Conservation (phyloP, 345 rosid genomes). For the Linum trigynum region DNA sequence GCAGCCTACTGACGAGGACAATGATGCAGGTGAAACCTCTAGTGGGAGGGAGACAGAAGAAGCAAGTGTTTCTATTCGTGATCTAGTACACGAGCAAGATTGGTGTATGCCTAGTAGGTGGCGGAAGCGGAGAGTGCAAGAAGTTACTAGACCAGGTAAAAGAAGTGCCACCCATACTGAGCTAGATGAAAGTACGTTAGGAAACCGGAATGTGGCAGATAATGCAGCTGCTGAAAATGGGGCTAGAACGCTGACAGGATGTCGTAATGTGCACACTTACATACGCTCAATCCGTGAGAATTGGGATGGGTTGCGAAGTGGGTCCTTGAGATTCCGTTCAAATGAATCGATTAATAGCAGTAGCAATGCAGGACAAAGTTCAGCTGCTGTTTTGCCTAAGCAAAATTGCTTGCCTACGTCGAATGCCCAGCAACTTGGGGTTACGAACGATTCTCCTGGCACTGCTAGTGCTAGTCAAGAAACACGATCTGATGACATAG, state of each 20-base stretch:
- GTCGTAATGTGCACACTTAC: constrained; percentile 35
- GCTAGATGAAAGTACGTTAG: constrained; percentile 6
- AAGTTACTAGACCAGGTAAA: neutral
- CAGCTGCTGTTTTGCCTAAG: neutral
- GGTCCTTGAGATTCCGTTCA: constrained; percentile 36
- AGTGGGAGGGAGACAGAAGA: neutral
- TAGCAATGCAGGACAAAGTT: constrained; percentile 5
- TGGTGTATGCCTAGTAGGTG: neutral
- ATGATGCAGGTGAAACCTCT: constrained; percentile 7
- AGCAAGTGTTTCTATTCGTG: constrained; percentile 22
- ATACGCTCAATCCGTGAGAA: constrained; percentile 39
- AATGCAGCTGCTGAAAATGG: constrained; percentile 9
- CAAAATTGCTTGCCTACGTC: constrained; percentile 17
- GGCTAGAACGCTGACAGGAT: constrained; percentile 37
- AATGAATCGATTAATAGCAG: constrained; percentile 12
- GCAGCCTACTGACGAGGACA: neutral
- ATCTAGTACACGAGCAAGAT: constrained; percentile 24
- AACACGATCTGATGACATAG: constrained; percentile 18
- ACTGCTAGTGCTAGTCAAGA: neutral
- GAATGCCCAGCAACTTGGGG: constrained; percentile 11
- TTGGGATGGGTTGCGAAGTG: constrained; percentile 39
- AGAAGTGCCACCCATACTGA: neutral
- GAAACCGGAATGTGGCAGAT: constrained; percentile 10
- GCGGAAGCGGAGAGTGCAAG: constrained; percentile 1
- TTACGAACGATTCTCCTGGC: constrained; percentile 6